A percentile compares a stretch with the other conserved stretches of the same genome.
Evolutionary conservation across 768 basidiomycete genomes (phyloP).

Genomic region (Mycena capillaripes): DNA sequence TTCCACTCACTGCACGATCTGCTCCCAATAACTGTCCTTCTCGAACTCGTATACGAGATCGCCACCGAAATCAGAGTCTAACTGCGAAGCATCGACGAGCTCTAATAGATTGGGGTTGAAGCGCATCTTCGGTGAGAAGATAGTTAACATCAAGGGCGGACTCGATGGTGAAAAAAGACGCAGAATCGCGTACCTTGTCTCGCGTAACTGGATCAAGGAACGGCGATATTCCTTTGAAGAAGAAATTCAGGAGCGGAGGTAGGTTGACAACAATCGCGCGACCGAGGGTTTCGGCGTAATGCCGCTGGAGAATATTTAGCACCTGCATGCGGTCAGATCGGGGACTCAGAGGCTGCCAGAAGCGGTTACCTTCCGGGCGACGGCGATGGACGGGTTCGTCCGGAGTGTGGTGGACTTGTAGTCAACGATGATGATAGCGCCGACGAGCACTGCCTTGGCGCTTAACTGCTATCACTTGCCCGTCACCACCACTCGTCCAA

Average conservation of each 20-base stretch:
- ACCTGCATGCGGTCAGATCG: not conserved
- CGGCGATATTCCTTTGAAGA: slow-evolving; percentile 87
- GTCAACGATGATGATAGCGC: slow-evolving; percentile 89
- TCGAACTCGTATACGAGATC: slow-evolving; percentile 82
- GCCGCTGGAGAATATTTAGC: not conserved
- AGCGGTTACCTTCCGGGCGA: slow-evolving; percentile 74
- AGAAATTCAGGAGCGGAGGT: slow-evolving; percentile 79
- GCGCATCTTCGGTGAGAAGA: slow-evolving; percentile 69
- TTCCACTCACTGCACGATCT: slow-evolving; percentile 72
- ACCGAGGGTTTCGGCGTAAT: slow-evolving; percentile 90
- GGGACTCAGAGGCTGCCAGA: no score
- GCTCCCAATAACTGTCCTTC: slow-evolving; percentile 80
- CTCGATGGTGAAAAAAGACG: not conserved
- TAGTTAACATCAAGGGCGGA: no score
- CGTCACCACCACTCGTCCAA: no score
- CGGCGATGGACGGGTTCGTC: slow-evolving; percentile 87
- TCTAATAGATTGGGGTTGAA: slow-evolving; percentile 89
- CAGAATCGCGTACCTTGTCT: slow-evolving; percentile 74
- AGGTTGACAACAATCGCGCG: slow-evolving; percentile 88
- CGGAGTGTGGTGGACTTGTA: slow-evolving; percentile 87
- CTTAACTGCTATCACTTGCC: no score
- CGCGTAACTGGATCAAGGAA: slow-evolving; percentile 91
- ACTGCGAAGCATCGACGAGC: slow-evolving; percentile 79
- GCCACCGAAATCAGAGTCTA: slow-evolving; percentile 89
- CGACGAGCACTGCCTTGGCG: no score